phyloP scores from a whole-genome alignment of 2,329 filamentous ascomycete species.

The Apiospora kogelbergensis region DNA sequence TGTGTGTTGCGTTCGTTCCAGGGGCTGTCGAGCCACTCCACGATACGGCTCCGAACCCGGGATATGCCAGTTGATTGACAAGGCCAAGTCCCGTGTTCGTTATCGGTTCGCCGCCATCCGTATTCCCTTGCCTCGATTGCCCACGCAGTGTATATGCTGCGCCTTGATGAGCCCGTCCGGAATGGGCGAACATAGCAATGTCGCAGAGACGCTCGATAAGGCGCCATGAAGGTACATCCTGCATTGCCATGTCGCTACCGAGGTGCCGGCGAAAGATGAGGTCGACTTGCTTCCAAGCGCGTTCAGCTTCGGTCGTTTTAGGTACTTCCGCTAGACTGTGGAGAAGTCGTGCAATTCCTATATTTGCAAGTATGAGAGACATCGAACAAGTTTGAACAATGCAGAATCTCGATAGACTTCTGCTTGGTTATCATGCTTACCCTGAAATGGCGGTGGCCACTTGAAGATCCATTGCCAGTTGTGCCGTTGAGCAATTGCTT shows the following conservation, averaged over 20 bases:
- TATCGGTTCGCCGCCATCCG: not conserved
- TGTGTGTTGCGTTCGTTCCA: not conserved
- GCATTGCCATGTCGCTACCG: constrained; percentile 18
- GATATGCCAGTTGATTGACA: not conserved
- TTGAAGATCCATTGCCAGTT: constrained; percentile 19
- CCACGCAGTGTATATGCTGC: not conserved
- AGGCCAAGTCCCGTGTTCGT: not conserved
- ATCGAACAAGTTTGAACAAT: not conserved
- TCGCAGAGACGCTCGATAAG: constrained; percentile 20
- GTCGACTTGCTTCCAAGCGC: constrained; percentile 21
- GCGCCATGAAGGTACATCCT: constrained; percentile 17
- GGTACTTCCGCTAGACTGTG: constrained; percentile 17
- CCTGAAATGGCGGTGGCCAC: constrained; percentile 16
- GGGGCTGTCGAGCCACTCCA: not conserved
- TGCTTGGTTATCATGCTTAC: not conserved
- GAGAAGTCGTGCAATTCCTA: constrained; percentile 15
- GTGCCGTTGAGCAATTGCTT: constrained; percentile 15
- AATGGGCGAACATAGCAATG: constrained; percentile 20
- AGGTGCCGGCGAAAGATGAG: constrained; percentile 19
- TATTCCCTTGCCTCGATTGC: not conserved
- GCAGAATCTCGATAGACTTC: not conserved
- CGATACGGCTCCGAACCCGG: not conserved
- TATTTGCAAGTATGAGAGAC: not conserved
- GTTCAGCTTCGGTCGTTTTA: constrained; percentile 15
- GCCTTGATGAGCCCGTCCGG: not conserved